Evolutionary conservation across 805 yeast species (phyloP), one percentile per base, ranked within the genome.

Genomic region (Aciculoconidium aculeatum): DNA sequence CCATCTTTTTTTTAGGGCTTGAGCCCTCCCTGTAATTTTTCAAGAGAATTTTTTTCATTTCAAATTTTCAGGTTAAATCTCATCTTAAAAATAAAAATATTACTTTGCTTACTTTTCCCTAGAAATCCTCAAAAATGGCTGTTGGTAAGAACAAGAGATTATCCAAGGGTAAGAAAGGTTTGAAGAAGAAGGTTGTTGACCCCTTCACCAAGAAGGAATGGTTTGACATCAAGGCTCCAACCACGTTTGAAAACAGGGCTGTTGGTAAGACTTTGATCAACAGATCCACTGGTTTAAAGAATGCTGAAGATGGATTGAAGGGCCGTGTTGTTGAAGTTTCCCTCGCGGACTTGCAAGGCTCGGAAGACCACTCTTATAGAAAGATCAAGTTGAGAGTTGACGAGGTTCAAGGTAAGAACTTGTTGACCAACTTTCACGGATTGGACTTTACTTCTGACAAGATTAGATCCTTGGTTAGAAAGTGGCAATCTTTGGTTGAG

Each of bases 131-230:
- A 59, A 68, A 49, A 57, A 71, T 71, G 77, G 77, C 76, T 66
- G 73, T 71, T 56, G 90, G 90, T 59, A 82, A 82, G 77, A 82
- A 82, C 69, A 82, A 82, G 80, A 83, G 88, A 76, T 77, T 81
- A 58, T 75, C 80, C 66, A 72, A 73, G 67, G 90, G 90, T 64
- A 81, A 82, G 86, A 92, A 92, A 75, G 96, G 97, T 63, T 74
- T 87, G 70, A 90, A 92, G 94, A 92, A 90, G 94, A 90, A 81
- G 82, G 92, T 84, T 65, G 94, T 87, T 55, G 98, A 90, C 79
- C 97, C 98, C 64, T 90, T 90, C 92, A 77, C 95, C 81, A 87
- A 88, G 72, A 90, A 90, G 75, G 97, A 90, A 60, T 90, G 97
- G 97, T 88, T 75, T 69, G 94, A 84, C 70, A 85, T 88, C 75